phyloP scores from a whole-genome alignment of 495 filamentous ascomycete species.

The Lepidopterella palustris region DNA sequence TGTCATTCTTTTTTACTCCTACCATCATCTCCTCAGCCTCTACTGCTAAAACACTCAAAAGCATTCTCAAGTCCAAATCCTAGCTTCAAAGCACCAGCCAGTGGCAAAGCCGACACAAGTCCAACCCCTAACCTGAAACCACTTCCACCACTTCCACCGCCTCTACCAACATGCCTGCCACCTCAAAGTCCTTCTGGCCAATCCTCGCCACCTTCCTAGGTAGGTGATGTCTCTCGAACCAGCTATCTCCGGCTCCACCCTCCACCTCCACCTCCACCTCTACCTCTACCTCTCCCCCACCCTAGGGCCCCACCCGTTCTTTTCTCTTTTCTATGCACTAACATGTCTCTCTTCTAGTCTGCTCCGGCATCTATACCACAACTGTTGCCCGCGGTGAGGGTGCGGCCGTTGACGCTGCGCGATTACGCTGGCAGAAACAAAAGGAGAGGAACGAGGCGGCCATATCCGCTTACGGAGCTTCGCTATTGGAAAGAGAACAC shows the following conservation, averaged over 20 bases:
- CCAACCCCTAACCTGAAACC: not conserved
- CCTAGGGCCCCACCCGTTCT: not conserved
- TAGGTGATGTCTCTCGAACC: too few species aligned
- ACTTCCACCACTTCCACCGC: not conserved
- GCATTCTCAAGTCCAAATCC: too few species aligned
- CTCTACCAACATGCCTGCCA: not conserved
- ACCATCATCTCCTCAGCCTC: too few species aligned
- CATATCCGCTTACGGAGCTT: not conserved
- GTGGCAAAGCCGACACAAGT: too few species aligned
- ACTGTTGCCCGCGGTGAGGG: not conserved
- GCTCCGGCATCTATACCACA: not conserved
- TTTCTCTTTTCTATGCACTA: not conserved
- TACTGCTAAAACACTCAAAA: too few species aligned
- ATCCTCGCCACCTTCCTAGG: not conserved
- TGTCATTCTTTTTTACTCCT: not conserved
- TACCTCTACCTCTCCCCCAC: not conserved
- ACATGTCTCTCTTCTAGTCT: not conserved
- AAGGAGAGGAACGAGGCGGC: not conserved
- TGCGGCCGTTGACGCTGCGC: not conserved
- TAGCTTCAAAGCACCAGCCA: too few species aligned
- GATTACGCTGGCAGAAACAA: not conserved
- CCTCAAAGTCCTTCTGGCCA: constrained; percentile 1
- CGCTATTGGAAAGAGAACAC: not conserved
- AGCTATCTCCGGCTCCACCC: too few species aligned
- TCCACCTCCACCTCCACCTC: too few species aligned